Evolutionary conservation across 768 basidiomycete genomes (phyloP).

Genomic region (Auricularia sp.): DNA sequence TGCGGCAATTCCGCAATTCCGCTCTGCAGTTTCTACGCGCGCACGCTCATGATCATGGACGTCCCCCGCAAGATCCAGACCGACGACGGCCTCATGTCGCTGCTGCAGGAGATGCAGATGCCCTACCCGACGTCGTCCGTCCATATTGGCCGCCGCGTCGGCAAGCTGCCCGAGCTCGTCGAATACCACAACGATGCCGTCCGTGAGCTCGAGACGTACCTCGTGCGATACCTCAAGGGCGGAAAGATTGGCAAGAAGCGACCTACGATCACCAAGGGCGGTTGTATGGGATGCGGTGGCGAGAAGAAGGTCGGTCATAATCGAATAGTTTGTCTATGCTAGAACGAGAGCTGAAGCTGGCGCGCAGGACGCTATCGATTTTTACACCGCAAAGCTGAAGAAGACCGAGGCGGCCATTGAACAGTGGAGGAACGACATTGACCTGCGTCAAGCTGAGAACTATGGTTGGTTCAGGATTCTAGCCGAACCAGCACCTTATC

Average conservation of each 20-base stretch:
- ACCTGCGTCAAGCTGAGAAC: conserved; percentile 69
- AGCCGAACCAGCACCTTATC: no score
- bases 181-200: conserved; percentile 92
- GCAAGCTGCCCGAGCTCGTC: conserved; percentile 80
- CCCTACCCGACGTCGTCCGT: conserved; percentile 90
- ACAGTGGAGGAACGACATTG: conserved; percentile 61
- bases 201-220: conserved; percentile 77
- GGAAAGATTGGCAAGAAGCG: conserved; percentile 71
- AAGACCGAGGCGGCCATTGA: conserved; percentile 69
- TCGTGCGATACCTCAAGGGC: conserved; percentile 84
- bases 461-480: conserved; percentile 33
- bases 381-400: conserved; percentile 53
- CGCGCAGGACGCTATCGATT: conserved; percentile 75
- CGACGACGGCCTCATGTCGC: conserved; percentile 71
- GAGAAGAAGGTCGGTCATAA: conserved; percentile 36
- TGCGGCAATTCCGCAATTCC: conserved; percentile 28
- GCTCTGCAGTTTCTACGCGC: conserved; percentile 87
- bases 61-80: conserved; percentile 75
- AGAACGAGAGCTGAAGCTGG: not conserved
- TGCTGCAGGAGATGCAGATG: conserved; percentile 62
- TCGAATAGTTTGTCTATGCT: not conserved
- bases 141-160: conserved; percentile 80
- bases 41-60: conserved; percentile 74
- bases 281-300: conserved; percentile 75
- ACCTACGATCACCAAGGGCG: conserved; percentile 73